These are phyloP conservation scores for Aspergillus haitiensis DNA, from an alignment of 495 filamentous ascomycete genomes.

Conservation along the genomic window DNA sequence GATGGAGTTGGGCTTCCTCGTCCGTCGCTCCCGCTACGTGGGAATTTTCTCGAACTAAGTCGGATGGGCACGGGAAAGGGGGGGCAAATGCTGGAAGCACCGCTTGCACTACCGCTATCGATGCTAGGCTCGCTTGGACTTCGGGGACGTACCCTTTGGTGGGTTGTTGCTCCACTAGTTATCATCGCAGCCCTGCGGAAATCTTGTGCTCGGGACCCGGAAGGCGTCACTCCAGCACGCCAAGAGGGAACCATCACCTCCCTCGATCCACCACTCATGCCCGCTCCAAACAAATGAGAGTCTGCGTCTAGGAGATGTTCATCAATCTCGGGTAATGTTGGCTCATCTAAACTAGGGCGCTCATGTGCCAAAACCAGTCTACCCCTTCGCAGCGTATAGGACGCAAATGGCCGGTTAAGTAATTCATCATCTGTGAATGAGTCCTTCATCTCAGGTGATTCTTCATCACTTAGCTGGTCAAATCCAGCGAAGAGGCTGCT, in stretches of 20 bases:
- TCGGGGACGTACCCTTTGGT: conserved; percentile 61
- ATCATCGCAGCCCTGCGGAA: conserved; percentile 70
- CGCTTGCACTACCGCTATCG: conserved; percentile 47
- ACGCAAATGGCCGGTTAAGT: conserved; percentile 45
- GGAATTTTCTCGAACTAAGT: conserved; percentile 78
- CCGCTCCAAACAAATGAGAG: conserved; percentile 26
- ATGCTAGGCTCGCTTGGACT: conserved; percentile 74
- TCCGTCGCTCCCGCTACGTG: conserved; percentile 71
- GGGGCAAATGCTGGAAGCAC: conserved; percentile 50
- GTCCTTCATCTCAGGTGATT: conserved; percentile 37
- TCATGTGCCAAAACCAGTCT: conserved; percentile 42
- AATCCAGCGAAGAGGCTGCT: conserved; percentile 88
- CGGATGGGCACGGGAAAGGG: conserved; percentile 91
- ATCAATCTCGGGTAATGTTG: conserved; percentile 41
- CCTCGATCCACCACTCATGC: conserved; percentile 4
- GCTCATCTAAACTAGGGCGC: conserved; percentile 38
- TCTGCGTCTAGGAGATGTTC: conserved; percentile 42
- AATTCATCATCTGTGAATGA: conserved; percentile 52
- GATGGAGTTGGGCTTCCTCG: conserved; percentile 74
- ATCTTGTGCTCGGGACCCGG: conserved; percentile 48
- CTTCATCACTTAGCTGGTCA: conserved; percentile 58
- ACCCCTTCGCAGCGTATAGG: conserved; percentile 45
- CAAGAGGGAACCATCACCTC: conserved; percentile 22
- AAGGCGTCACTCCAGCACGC: conserved; percentile 17
- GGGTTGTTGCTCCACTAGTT: conserved; percentile 70